Conservation (phyloP, 2,329 filamentous ascomycete genomes). For the Fonsecaea pugnacius region DNA sequence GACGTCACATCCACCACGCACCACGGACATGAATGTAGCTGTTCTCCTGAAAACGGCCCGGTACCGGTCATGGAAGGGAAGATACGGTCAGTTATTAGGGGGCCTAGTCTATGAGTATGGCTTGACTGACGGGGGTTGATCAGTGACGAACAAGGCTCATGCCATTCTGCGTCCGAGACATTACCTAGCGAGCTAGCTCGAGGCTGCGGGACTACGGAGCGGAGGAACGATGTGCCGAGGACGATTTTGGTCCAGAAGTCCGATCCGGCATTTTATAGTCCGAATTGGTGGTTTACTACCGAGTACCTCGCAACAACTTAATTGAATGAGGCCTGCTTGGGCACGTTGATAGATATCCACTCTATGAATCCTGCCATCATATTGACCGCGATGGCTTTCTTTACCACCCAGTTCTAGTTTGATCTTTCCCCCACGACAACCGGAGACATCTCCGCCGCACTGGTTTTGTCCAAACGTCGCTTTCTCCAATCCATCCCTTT, state of each 20-base stretch:
- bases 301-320: neutral
- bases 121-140: too few relatives aligned
- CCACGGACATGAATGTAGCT: too few relatives aligned
- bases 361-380: neutral
- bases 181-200: too few relatives aligned
- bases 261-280: neutral
- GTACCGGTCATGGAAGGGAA: neutral
- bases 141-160: neutral
- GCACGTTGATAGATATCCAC: neutral
- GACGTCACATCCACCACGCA: neutral
- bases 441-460: neutral
- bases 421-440: neutral
- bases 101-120: too few relatives aligned
- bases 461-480: neutral
- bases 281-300: neutral
- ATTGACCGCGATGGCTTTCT: neutral
- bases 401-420: neutral
- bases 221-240: neutral
- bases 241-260: constrained; percentile 8
- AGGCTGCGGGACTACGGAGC: neutral
- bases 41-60: neutral
- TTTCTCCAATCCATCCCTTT: constrained; percentile 27
- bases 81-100: neutral
- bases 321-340: neutral
- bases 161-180: neutral